Evolutionary conservation across 2,329 filamentous ascomycete species (phyloP).

Genomic region (Didymella lethalis): DNA sequence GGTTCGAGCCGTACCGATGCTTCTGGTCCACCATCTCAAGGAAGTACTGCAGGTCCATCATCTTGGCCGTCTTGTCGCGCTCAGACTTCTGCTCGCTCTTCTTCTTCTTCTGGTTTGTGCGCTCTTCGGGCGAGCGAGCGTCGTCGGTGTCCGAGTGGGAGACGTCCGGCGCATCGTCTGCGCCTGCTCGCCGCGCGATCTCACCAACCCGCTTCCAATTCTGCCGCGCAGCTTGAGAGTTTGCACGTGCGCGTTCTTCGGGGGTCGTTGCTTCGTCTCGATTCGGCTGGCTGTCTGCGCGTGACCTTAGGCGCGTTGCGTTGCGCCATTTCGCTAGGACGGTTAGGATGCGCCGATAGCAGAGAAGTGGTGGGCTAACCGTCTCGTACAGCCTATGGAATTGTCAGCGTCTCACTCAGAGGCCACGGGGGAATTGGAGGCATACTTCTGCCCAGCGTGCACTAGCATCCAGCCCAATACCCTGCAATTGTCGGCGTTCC

Average conservation of each 20-base stretch:
- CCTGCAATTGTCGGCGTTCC: constrained; percentile 72
- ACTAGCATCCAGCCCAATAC: constrained; percentile 72
- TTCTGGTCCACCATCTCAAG: constrained; percentile 85
- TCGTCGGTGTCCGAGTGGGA: constrained; percentile 56
- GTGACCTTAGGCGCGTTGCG: constrained; percentile 57
- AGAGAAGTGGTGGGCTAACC: constrained; percentile 40
- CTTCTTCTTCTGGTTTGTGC: constrained; percentile 42
- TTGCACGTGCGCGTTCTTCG: constrained; percentile 39
- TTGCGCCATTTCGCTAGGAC: constrained; percentile 61
- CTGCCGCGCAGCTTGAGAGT: constrained; percentile 61
- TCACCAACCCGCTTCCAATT: constrained; percentile 79
- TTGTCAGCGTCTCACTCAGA: constrained; percentile 6
- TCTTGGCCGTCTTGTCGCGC: constrained; percentile 72
- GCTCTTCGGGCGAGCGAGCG: constrained; percentile 45
- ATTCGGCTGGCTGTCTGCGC: constrained; percentile 42
- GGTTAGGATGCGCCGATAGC: constrained; percentile 38
- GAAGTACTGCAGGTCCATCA: constrained; percentile 88
- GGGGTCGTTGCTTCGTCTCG: constrained; percentile 29
- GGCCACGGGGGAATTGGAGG: background rate
- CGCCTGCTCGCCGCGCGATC: constrained; percentile 75
- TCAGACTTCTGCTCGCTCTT: constrained; percentile 62
- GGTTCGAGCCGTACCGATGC: constrained; percentile 85
- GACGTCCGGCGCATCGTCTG: constrained; percentile 65
- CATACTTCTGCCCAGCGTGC: constrained; percentile 74
- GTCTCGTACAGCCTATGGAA: constrained; percentile 59